Base-by-base conservation (phyloP, 2,329 filamentous ascomycete species). In the Xenoacremonium recifei region DNA sequence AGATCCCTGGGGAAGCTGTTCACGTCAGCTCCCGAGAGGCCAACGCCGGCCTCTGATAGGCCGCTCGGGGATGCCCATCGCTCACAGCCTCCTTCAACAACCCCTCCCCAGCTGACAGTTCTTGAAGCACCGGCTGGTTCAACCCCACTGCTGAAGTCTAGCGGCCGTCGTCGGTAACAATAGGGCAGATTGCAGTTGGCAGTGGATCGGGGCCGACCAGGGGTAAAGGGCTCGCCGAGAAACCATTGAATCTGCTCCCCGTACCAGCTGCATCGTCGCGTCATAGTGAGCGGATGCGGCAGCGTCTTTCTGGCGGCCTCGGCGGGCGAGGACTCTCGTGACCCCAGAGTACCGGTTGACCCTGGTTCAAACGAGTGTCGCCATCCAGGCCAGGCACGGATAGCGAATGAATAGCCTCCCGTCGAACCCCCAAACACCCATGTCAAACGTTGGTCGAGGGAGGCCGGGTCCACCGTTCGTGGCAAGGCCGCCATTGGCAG, bases 21-120 rank as follows among this genome's bases (percentile, higher is more conserved):
- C 54, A 44, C 42, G 49, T 45, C 50, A 54, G 48, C 37, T 42
- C 35, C 39, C 42, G 12, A 50, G 32, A 48, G 43, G 30, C 39
- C 44, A 42, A 50, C 39, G 46, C 44, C 45, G 34, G n/a, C 18
- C 40, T 37, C 45, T 55, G 51, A 57, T 58, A 53, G 54, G 54
- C n/a, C 37, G 36, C 40, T 54, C 42, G 40, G 49, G 12, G 18
- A 46, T 42, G 39, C 21, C 49, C 52, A 51, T 48, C 30, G 32
- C 43, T 54, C 47, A 55, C 47, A 51, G 47, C 53, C 53, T 51
- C 47, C 45, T 40, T 57, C 39, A 34, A 20, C 32, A n/a, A 10
- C 17, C 32, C 32, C 32, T 34, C n/a, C 17, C 17, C 40, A 52
- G 51, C 51, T 56, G 53, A 45, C 33, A 41, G 37, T 48, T 43